Evolutionary conservation across 2,329 filamentous ascomycete species (phyloP), one percentile per base, ranked within the genome.

Genomic region (Arthroderma uncinatum): DNA sequence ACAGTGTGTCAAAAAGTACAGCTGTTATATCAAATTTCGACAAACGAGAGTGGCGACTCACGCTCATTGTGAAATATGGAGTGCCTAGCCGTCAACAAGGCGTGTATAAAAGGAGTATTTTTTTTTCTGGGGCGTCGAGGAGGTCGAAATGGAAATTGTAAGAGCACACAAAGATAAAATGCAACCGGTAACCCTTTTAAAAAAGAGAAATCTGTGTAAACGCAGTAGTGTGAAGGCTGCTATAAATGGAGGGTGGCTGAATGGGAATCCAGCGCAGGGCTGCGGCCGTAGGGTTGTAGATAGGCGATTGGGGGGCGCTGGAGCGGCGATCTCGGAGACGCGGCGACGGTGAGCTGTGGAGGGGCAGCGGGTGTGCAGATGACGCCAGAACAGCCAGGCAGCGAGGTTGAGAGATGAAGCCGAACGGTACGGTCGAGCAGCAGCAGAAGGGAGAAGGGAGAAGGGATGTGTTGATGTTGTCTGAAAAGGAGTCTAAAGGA

Each of bases 11-110:
- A 48, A 48, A 28, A 48, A 28, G 44, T 48, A 48, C 44, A 48
- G 44, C 44, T 34, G 25, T 23, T 8, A 48, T 14, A 19, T 54
- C 34, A 33, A 34, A 37, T 16, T 56, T 33, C 33, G 50, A 10
- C 12, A 40, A 34, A 56, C 21, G 44, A 23, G 23, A 16, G 33
- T 40, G 14, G n/a, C 19, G 37, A 60, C 58, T 61, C 57, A 61
- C 60, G 48, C 60, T 60, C 60, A 60, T 37, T 54, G 53, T 54
- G 34, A 42, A 37, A 16, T 37, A 39, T 28, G 16, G 53, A 23
- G 54, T 30, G 21, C 14, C 16, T 44, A 10, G 25, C 14, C 14
- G 42, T 37, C 36, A 55, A 34, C 21, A 30, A 28, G 28, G 30
- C 34, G 28, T 21, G 30, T 16, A 21, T 19, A 25, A n/a, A 21